Base-by-base conservation (phyloP, 148 eudicot species). In the Chenopodium formosanum region DNA sequence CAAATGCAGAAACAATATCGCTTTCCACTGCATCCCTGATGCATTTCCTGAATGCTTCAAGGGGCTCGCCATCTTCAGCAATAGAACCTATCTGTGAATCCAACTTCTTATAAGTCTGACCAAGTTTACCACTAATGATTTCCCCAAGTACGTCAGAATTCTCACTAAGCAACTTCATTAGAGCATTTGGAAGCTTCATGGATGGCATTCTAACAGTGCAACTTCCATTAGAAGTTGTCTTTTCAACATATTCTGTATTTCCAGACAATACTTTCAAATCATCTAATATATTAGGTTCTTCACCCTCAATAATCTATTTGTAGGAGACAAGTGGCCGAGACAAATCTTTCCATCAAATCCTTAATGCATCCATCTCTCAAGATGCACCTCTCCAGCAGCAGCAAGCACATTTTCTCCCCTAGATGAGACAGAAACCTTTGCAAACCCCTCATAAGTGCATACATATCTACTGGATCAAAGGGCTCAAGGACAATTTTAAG, bases 341-440 rank as follows among this genome's bases (percentile, higher is more conserved):
- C 63, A 82, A 94, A 95, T 80, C 98, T 92, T 32, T 95, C 99
- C 80, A 86, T 90, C 74, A 95, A 82, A 91, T 94, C 99, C 86
- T 94, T 94, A 4, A 93, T 89, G 79, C 25, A 25, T 25, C 25
- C 99, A 95, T 85, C 99, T 88, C 87, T 94, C 97, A 12, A 94
- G 86, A 85, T 95, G 99, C 71, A 95, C 97, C 82, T 94, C 99
- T 40, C 99, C 99, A 22, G 97, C 98, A 56, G 97, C 97, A 34
- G 99, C 91, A 83, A 95, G 95, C 72, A 95, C 98, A 71, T 95
- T 97, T 81, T 94, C 99, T 31, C 99, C 99, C 82, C 95, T 89
- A 76, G 96, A 83, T 74, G 98, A 93, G 81, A 95, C 91, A 20
- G 90, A 87, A 79, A 95, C 97, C 89, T 95, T 98, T 19, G 94